These are phyloP conservation scores for Salmacisia buchloeana DNA, from an alignment of 1,284 basidiomycete species.

Conservation along the genomic window DNA sequence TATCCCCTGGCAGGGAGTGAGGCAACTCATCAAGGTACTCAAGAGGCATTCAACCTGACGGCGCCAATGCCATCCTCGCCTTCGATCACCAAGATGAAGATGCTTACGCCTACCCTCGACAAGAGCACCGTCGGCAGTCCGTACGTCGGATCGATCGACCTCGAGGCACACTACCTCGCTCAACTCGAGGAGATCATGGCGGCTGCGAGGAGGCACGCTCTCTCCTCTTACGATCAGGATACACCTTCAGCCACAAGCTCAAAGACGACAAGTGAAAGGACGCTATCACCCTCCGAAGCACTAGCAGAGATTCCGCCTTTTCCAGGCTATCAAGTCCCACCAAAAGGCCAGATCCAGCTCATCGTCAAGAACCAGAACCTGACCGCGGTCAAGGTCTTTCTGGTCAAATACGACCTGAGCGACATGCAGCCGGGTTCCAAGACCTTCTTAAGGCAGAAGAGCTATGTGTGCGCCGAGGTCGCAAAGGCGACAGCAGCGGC, in stretches of 20 bases:
- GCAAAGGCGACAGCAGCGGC: background rate
- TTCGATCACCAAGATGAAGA: no score
- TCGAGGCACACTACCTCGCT: constrained; percentile 44
- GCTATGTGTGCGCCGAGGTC: constrained; percentile 6
- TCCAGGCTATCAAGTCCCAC: constrained; percentile 56
- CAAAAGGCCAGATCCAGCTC: constrained; percentile 56
- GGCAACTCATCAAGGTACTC: background rate
- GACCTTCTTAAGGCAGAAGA: constrained; percentile 40
- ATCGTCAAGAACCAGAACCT: constrained; percentile 54
- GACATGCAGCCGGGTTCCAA: constrained; percentile 45
- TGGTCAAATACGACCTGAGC: constrained; percentile 56
- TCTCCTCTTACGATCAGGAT: background rate
- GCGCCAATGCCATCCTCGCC: no score
- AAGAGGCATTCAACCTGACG: no score
- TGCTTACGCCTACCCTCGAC: background rate
- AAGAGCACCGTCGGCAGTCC: constrained; percentile 34
- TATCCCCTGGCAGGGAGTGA: constrained; percentile 30
- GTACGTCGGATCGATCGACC: constrained; percentile 51
- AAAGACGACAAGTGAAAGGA: background rate
- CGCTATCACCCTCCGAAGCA: background rate
- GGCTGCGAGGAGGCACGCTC: no score
- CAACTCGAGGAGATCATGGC: constrained; percentile 8
- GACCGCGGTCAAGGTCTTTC: constrained; percentile 55
- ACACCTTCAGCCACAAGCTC: background rate
- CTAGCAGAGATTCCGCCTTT: constrained; percentile 29